phyloP scores from a whole-genome alignment of 176 grass and related monocot species.

The Thinopyrum elongatum region DNA sequence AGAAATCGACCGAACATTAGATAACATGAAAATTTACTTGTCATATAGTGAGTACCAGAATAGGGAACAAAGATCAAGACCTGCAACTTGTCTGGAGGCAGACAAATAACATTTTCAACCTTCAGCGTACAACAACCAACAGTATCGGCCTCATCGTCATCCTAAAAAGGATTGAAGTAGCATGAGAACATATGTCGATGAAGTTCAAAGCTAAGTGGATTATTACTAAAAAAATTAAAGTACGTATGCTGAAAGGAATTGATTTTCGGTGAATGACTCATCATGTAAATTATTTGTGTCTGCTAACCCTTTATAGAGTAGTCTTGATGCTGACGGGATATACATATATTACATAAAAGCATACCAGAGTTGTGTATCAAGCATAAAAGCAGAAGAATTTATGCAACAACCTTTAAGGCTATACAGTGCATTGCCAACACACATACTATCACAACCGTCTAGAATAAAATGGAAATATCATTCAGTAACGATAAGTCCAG shows the following conservation, averaged over 20 bases:
- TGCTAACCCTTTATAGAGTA: neutral
- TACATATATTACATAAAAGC: neutral
- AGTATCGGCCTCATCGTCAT: constrained; percentile 95
- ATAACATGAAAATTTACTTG: constrained; percentile 15
- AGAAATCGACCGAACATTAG: neutral
- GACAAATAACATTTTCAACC: constrained; percentile 79
- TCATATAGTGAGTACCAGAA: neutral
- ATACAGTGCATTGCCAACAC: neutral
- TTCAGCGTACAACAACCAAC: constrained; percentile 93
- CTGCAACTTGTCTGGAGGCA: constrained; percentile 80
- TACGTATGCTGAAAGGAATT: neutral
- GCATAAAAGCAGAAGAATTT: neutral
- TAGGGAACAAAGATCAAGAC: constrained; percentile 35
- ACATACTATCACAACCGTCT: neutral
- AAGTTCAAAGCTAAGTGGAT: neutral
- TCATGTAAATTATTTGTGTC: neutral
- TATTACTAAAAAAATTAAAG: neutral
- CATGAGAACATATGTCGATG: neutral
- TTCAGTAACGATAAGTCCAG: neutral
- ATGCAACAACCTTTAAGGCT: neutral
- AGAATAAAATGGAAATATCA: neutral
- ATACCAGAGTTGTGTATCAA: neutral
- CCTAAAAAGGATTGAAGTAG: constrained; percentile 45
- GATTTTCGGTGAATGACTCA: no score
- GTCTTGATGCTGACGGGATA: neutral